These are phyloP conservation scores for Rhododendron williamsianum DNA, from an alignment of 148 eudicot species.

Conservation along the genomic window DNA sequence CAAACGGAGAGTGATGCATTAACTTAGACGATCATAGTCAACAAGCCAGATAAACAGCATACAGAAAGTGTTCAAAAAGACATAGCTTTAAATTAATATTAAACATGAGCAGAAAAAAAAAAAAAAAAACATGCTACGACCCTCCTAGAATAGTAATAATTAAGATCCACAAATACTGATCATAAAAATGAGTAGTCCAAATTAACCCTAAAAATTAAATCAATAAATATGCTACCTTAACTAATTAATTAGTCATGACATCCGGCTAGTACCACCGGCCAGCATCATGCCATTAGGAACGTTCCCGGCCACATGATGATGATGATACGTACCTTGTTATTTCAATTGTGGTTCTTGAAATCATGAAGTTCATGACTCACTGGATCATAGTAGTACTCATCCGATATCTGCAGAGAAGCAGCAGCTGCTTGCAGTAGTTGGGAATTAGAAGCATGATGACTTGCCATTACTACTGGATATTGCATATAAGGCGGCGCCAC, in stretches of 20 bases:
- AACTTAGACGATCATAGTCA: too few species aligned
- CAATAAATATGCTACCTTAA: neutral
- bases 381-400: neutral
- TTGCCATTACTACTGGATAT: neutral
- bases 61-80: neutral
- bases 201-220: neutral
- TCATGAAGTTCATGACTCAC: neutral
- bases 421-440: neutral
- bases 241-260: neutral
- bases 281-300: too few species aligned
- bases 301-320: too few species aligned
- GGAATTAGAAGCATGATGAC: neutral
- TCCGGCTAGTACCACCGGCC: too few species aligned
- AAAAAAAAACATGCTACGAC: neutral
- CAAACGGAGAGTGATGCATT: too few species aligned
- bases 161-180: neutral
- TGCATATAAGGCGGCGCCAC: neutral
- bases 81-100: neutral
- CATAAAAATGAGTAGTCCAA: neutral
- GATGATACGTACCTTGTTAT: neutral
- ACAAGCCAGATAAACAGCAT: too few species aligned
- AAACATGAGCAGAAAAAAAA: neutral
- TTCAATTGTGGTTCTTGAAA: neutral
- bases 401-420: neutral
- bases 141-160: neutral